Percentiles rank a stretch among this genome's conserved stretches.
phyloP scores from a whole-genome alignment of 169 alveolate species.

The Cryptosporidium meleagridis region DNA sequence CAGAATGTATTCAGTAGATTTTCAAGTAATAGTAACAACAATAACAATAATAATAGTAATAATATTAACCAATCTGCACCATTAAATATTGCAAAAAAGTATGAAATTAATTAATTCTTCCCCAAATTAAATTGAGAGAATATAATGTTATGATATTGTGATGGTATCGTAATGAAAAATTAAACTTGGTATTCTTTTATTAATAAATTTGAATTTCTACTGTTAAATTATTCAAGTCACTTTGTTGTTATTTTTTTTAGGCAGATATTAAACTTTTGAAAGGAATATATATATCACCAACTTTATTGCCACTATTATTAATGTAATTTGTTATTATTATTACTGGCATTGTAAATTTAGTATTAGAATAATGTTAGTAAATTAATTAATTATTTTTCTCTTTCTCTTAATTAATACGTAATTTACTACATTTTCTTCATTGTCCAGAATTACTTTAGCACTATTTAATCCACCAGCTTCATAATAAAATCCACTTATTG shows the following conservation, averaged over 20 bases:
- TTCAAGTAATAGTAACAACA: slow-evolving; percentile 23
- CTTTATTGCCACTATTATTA: neutral
- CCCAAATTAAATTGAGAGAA: no score
- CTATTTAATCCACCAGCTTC: neutral
- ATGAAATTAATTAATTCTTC: slow-evolving; percentile 35
- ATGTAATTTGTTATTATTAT: no score
- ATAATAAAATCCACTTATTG: slow-evolving; percentile 12
- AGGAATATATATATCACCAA: neutral
- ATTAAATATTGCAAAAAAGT: slow-evolving; percentile 28
- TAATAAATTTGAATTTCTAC: no score
- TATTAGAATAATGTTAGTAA: neutral
- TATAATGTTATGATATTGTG: no score
- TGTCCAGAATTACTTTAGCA: slow-evolving; percentile 41
- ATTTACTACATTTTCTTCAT: slow-evolving; percentile 45
- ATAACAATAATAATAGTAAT: neutral
- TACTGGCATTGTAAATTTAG: no score
- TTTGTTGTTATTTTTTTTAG: neutral
- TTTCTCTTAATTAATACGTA: slow-evolving; percentile 18
- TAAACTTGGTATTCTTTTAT: no score
- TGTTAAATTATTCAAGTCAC: neutral
- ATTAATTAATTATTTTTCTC: slow-evolving; percentile 27
- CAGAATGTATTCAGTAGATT: slow-evolving; percentile 71
- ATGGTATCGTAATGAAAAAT: no score
- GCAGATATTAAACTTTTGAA: neutral
- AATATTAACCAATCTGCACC: neutral